Percentiles rank a stretch among this genome's conserved stretches.
These are phyloP conservation scores for Mesembryanthemum crystallinum DNA, from an alignment of 148 eudicot genomes.

Conservation along the genomic window DNA sequence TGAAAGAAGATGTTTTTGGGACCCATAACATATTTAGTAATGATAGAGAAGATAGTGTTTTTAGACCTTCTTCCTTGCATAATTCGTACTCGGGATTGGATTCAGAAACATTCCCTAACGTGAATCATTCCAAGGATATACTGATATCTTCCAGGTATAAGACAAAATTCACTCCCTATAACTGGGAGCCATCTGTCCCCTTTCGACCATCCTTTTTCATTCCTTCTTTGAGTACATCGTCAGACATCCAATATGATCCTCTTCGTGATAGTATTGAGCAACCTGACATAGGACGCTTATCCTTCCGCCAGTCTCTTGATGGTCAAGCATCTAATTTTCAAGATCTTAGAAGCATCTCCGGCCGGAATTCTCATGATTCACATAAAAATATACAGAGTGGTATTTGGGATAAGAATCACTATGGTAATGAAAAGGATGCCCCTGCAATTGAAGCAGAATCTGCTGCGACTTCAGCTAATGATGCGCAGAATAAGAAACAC, in stretches of 20 bases:
- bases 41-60: conserved; percentile 25
- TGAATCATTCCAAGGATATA: conserved; percentile 31
- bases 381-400: conserved; percentile 18
- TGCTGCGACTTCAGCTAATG: conserved; percentile 41
- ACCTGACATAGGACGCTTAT: conserved; percentile 31
- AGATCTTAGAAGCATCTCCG: conserved; percentile 23
- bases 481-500: conserved; percentile 29
- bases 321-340: conserved; percentile 25
- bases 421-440: conserved; percentile 29
- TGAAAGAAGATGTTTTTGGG: conserved; percentile 32
- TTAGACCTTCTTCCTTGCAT: conserved; percentile 34
- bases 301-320: conserved; percentile 36
- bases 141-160: conserved; percentile 27
- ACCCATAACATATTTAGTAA: conserved; percentile 24
- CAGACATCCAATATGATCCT: conserved; percentile 59
- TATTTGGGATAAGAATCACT: conserved; percentile 31
- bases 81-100: conserved; percentile 39
- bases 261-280: conserved; percentile 65
- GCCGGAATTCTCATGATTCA: conserved; percentile 28
- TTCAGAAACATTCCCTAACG: conserved; percentile 25
- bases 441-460: conserved; percentile 45
- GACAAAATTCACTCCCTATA: conserved; percentile 39
- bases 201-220: conserved; percentile 57
- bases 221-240: conserved; percentile 37
- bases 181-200: conserved; percentile 91